Percentiles rank a stretch among this genome's conserved stretches.
Evolutionary conservation across 2,329 filamentous ascomycete genomes (phyloP).

Genomic region (Fusarium sp.): DNA sequence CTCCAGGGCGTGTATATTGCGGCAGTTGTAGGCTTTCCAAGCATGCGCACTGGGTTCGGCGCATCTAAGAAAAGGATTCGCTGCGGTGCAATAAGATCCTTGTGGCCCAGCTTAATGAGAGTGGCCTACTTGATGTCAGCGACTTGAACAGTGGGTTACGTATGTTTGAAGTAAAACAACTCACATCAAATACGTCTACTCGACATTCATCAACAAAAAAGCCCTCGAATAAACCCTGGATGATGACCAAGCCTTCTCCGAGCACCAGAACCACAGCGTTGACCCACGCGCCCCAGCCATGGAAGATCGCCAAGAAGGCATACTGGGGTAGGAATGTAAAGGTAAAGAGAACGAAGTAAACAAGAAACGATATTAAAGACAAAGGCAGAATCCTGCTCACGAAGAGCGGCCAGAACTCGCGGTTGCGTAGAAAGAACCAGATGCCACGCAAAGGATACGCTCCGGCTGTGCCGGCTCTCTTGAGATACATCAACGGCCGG

Average conservation of each 20-base stretch:
- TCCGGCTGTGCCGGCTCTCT: slow-evolving; percentile 58
- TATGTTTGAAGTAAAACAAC: slow-evolving; percentile 37
- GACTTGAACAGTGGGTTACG: not conserved
- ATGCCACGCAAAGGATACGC: slow-evolving; percentile 77
- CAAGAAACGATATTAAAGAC: slow-evolving; percentile 81
- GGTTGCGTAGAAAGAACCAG: slow-evolving; percentile 81
- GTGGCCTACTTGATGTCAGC: slow-evolving; percentile 63
- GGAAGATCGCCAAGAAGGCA: slow-evolving; percentile 89
- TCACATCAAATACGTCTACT: slow-evolving; percentile 86
- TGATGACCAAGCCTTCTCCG: slow-evolving; percentile 81
- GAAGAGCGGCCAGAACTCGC: slow-evolving; percentile 85
- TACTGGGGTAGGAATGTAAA: slow-evolving; percentile 91
- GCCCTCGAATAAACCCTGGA: slow-evolving; percentile 77
- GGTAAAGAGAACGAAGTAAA: slow-evolving; percentile 87
- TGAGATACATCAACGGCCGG: slow-evolving; percentile 56
- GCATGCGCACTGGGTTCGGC: slow-evolving; percentile 78
- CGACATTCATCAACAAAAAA: slow-evolving; percentile 84
- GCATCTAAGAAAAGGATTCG: slow-evolving; percentile 74
- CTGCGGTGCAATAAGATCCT: slow-evolving; percentile 74
- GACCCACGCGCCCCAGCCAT: slow-evolving; percentile 87
- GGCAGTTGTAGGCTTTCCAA: slow-evolving; percentile 82
- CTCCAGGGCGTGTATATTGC: slow-evolving; percentile 91
- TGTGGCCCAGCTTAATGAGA: slow-evolving; percentile 78
- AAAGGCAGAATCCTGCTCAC: slow-evolving; percentile 81
- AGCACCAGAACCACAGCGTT: slow-evolving; percentile 89